These are phyloP conservation scores for Colletotrichum australisinense DNA, from an alignment of 2,329 filamentous ascomycete species.

Conservation along the genomic window DNA sequence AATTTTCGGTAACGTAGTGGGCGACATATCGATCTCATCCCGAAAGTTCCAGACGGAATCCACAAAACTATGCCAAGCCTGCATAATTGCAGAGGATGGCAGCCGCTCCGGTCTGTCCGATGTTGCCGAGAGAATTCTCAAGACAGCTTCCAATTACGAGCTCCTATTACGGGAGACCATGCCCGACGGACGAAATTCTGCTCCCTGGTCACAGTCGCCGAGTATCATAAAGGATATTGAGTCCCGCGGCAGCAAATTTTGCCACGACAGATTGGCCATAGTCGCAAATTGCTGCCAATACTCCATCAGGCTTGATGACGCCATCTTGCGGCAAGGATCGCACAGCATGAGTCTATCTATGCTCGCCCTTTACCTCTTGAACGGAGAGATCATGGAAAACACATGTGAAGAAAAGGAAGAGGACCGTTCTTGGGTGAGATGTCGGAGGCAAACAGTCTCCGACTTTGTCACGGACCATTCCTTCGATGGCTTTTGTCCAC, in stretches of 20 bases:
- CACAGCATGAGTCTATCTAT: background rate
- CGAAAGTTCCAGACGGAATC: background rate
- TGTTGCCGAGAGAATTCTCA: background rate
- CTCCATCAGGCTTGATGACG: background rate
- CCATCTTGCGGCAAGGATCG: background rate
- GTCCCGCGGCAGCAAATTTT: background rate
- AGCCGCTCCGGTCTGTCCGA: background rate
- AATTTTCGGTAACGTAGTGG: background rate
- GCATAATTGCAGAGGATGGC: background rate
- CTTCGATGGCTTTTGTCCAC: background rate
- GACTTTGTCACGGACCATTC: background rate
- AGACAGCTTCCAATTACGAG: background rate
- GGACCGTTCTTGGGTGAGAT: rapidly evolving
- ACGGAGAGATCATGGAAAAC: background rate
- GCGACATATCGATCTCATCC: background rate
- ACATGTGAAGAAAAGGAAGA: too few relatives aligned
- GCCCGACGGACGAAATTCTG: background rate
- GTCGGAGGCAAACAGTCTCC: background rate
- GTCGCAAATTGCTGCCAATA: constrained; percentile 12
- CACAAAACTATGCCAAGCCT: background rate
- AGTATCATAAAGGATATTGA: background rate
- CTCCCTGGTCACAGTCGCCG: background rate
- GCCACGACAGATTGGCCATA: constrained; percentile 1
- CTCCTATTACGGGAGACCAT: background rate
- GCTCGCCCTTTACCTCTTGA: background rate